Percentiles rank a stretch among this genome's conserved stretches.
Conservation (phyloP, 805 yeast genomes). For the Ogataea parapolymorpha region DNA sequence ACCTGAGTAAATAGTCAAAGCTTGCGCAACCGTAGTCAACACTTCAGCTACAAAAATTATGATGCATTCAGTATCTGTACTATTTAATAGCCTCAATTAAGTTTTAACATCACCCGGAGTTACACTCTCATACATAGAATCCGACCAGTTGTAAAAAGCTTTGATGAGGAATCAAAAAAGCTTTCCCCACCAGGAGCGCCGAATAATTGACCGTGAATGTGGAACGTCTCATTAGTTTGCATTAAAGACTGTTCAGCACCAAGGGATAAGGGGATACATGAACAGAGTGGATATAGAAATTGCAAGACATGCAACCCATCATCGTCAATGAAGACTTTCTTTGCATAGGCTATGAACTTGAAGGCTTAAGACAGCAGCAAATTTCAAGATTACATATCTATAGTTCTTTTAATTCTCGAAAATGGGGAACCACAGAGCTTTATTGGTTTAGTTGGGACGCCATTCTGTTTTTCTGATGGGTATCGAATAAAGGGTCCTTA, state of each 20-base stretch:
- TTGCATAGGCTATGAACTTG: slow-evolving; percentile 14
- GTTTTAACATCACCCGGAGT: slow-evolving; percentile 37
- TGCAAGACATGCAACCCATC: slow-evolving; percentile 40
- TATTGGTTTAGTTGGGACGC: too few relatives aligned
- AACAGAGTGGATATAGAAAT: slow-evolving; percentile 35
- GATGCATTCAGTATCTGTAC: slow-evolving; percentile 35
- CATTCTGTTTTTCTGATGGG: too few relatives aligned
- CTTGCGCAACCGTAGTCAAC: slow-evolving; percentile 46
- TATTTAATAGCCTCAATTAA: slow-evolving; percentile 39
- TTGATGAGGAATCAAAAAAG: slow-evolving; percentile 34
- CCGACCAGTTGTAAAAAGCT: slow-evolving; percentile 33
- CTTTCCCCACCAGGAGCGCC: slow-evolving; percentile 43
- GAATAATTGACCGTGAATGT: slow-evolving; percentile 36
- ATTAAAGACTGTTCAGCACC: slow-evolving; percentile 40
- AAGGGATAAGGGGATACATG: slow-evolving; percentile 30
- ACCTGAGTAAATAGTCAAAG: slow-evolving; percentile 38
- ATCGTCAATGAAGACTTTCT: slow-evolving; percentile 40
- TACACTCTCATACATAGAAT: slow-evolving; percentile 30
- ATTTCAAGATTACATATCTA: too few relatives aligned
- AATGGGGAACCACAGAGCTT: too few relatives aligned
- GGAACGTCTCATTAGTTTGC: slow-evolving; percentile 39
- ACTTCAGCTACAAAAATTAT: slow-evolving; percentile 40
- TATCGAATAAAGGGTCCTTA: too few relatives aligned
- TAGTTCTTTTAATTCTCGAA: too few relatives aligned
- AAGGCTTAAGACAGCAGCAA: neutral